phyloP scores from a whole-genome alignment of 306 rosid species.

The Cicer judaicum region DNA sequence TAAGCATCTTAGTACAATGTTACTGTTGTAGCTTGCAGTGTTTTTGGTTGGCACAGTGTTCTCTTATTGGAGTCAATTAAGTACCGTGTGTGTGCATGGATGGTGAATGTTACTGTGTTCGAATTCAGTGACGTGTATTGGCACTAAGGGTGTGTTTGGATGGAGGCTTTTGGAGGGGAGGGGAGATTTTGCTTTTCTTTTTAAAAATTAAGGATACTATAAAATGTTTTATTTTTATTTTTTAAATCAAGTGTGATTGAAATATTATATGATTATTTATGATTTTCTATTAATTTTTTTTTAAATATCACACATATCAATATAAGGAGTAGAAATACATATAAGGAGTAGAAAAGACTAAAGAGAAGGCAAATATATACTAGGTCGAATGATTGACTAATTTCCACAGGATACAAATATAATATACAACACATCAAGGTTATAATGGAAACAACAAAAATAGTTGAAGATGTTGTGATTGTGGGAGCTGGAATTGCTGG shows the following conservation, averaged over 20 bases:
- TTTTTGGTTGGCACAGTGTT: constrained; percentile 11
- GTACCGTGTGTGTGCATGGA: too few relatives aligned
- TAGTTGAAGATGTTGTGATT: constrained; percentile 63
- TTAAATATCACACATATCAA: too few relatives aligned
- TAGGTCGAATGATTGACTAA: not conserved
- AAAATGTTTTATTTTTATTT: too few relatives aligned
- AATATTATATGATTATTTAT: too few relatives aligned
- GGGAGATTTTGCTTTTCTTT: too few relatives aligned
- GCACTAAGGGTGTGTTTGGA: too few relatives aligned
- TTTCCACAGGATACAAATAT: not conserved
- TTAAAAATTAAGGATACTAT: too few relatives aligned
- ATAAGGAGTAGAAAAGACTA: not conserved
- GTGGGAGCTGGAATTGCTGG: constrained; percentile 91
- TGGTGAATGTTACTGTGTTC: not conserved
- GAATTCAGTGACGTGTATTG: not conserved
- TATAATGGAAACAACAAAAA: constrained; percentile 41
- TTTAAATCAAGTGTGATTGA: too few relatives aligned
- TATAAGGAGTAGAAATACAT: not conserved
- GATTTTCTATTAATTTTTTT: too few relatives aligned
- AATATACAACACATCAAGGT: not conserved
- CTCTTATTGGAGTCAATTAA: not conserved
- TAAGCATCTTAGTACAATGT: constrained; percentile 13
- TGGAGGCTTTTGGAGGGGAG: too few relatives aligned
- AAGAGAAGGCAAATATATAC: not conserved
- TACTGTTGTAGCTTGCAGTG: constrained; percentile 13